Conservation (phyloP, 1,139 yeast species). For the Hyphopichia burtonii region DNA sequence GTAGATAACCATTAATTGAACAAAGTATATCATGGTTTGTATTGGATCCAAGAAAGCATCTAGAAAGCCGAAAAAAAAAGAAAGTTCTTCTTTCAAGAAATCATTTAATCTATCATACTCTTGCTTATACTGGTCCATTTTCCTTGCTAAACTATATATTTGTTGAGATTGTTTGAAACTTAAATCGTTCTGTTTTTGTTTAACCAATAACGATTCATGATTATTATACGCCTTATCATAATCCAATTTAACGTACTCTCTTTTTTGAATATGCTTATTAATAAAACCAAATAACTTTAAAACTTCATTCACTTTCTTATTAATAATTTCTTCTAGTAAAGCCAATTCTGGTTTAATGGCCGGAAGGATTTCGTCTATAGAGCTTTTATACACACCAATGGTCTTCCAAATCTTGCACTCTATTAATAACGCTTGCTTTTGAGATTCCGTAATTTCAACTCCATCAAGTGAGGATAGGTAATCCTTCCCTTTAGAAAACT, state of each 20-base stretch:
- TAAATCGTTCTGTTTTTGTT: slow-evolving; percentile 21
- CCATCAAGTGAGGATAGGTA: neutral
- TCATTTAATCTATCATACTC: slow-evolving; percentile 31
- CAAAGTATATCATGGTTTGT: slow-evolving; percentile 27
- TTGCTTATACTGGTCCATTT: slow-evolving; percentile 22
- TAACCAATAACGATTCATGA: slow-evolving; percentile 23
- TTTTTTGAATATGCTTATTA: slow-evolving; percentile 23
- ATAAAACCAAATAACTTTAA: slow-evolving; percentile 21
- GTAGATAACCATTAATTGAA: slow-evolving; percentile 27
- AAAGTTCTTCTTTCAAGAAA: slow-evolving; percentile 38
- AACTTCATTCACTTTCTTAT: slow-evolving; percentile 18
- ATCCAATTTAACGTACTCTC: slow-evolving; percentile 34
- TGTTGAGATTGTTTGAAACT: slow-evolving; percentile 29
- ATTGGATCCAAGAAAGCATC: slow-evolving; percentile 23
- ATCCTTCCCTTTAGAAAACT: neutral
- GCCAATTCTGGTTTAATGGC: slow-evolving; percentile 16
- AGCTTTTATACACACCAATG: slow-evolving; percentile 14
- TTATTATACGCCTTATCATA: slow-evolving; percentile 29
- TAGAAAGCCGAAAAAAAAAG: slow-evolving; percentile 32
- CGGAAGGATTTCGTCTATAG: slow-evolving; percentile 11
- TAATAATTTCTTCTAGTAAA: slow-evolving; percentile 12
- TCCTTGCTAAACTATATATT: slow-evolving; percentile 31
- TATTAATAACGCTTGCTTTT: slow-evolving; percentile 5
- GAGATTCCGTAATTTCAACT: neutral
- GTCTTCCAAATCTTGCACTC: slow-evolving; percentile 20